These are phyloP conservation scores for Salix exigua DNA, from an alignment of 345 rosid species.

Conservation along the genomic window DNA sequence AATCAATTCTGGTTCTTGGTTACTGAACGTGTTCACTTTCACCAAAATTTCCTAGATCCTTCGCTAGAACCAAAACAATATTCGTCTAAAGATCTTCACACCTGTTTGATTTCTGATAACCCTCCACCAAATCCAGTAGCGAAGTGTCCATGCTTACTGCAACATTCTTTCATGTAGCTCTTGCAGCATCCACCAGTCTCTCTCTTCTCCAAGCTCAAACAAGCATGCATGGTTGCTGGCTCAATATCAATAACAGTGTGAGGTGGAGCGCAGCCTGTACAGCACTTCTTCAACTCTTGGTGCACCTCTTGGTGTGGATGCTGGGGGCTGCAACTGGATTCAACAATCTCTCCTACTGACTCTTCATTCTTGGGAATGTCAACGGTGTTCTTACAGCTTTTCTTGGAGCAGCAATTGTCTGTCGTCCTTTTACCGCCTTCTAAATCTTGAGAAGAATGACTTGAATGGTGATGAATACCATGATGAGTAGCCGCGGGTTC, in stretches of 20 bases:
- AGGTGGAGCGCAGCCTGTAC: background rate
- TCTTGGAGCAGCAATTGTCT: background rate
- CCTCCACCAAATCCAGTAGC: constrained; percentile 28
- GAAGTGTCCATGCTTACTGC: constrained; percentile 31
- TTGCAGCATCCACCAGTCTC: constrained; percentile 46
- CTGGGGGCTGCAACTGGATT: background rate
- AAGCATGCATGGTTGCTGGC: constrained; percentile 1
- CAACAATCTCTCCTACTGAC: constrained; percentile 5
- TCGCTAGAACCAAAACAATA: background rate
- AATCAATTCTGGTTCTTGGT: background rate
- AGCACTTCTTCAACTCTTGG: background rate
- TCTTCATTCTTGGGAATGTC: background rate
- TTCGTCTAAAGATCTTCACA: background rate
- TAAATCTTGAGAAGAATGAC: constrained; percentile 1
- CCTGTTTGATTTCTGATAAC: constrained; percentile 26
- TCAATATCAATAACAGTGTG: constrained; percentile 1
- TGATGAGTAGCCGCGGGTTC: background rate
- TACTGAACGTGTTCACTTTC: background rate
- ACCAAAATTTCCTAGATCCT: constrained; percentile 1
- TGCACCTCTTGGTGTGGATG: background rate
- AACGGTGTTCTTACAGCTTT: background rate
- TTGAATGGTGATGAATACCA: background rate
- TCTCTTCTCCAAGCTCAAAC: constrained; percentile 31
- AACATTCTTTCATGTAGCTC: constrained; percentile 44
- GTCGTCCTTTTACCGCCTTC: background rate